These are phyloP conservation scores for Cytospora piceicola DNA, from an alignment of 2,329 filamentous ascomycete species.

Conservation along the genomic window DNA sequence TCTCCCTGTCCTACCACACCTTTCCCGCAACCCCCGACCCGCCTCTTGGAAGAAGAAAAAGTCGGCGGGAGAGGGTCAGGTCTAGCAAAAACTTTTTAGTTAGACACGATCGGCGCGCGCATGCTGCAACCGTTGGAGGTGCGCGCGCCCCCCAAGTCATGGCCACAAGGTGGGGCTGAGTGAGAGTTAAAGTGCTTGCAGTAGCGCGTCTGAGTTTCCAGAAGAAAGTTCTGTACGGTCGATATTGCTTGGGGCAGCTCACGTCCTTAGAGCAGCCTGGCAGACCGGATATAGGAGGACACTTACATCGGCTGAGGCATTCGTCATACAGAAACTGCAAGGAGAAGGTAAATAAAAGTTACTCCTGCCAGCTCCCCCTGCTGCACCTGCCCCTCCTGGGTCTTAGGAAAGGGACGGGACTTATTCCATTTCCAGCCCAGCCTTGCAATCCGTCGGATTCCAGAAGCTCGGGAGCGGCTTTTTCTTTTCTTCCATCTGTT, in stretches of 20 bases:
- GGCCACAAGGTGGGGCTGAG: conserved; percentile 15
- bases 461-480: neutral
- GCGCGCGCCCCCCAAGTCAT: conserved; percentile 7
- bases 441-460: neutral
- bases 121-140: conserved; percentile 12
- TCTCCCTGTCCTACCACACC: neutral
- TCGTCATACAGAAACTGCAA: conserved; percentile 11
- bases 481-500: neutral
- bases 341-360: neutral
- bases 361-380: neutral
- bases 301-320: conserved; percentile 10
- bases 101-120: conserved; percentile 1
- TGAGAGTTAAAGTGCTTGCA: conserved; percentile 25
- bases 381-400: neutral
- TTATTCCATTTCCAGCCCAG: neutral
- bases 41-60: neutral
- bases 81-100: neutral
- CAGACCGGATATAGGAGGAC: conserved; percentile 10
- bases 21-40: neutral
- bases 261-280: neutral
- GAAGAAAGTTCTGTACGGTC: conserved; percentile 14
- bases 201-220: conserved; percentile 20
- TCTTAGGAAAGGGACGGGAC: neutral
- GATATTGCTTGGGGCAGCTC: conserved; percentile 1
- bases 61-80: neutral